Percentiles rank a stretch among this genome's conserved stretches.
Evolutionary conservation across 73 alveolate genomes (phyloP).

Genomic region (Paramecium sexaurelia): DNA sequence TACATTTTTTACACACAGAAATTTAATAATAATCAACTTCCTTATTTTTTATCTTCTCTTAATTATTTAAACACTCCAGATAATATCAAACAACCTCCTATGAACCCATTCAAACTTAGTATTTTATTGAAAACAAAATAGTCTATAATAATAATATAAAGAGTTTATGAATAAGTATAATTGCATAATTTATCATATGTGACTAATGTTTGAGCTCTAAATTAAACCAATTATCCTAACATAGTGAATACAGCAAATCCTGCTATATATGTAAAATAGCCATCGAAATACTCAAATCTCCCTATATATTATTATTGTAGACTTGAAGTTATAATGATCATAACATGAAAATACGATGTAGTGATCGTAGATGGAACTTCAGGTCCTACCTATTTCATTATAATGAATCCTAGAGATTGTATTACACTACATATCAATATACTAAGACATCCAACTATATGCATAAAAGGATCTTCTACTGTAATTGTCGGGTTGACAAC

Average conservation of each 20-base stretch:
- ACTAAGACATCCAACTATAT: neutral
- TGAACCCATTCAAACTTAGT: neutral
- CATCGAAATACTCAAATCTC: neutral
- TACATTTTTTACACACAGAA: neutral
- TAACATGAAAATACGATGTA: neutral
- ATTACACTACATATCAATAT: neutral
- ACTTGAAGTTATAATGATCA: neutral
- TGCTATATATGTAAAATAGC: neutral
- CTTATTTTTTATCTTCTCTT: neutral
- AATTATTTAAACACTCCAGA: neutral
- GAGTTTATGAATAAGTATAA: neutral
- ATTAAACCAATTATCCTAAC: neutral
- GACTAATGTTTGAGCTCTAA: slow-evolving; percentile 6
- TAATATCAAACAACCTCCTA: neutral
- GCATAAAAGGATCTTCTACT: neutral
- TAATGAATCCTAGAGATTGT: neutral
- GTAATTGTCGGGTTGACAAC: neutral
- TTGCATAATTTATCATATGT: slow-evolving; percentile 4
- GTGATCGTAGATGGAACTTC: neutral
- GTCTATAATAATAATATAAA: neutral
- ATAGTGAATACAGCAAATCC: neutral
- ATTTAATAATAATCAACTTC: neutral
- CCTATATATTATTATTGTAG: neutral
- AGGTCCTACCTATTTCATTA: neutral
- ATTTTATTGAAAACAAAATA: neutral